Evolutionary conservation across 352 stramenopile species (phyloP).

Genomic region (Plasmopara viticola): DNA sequence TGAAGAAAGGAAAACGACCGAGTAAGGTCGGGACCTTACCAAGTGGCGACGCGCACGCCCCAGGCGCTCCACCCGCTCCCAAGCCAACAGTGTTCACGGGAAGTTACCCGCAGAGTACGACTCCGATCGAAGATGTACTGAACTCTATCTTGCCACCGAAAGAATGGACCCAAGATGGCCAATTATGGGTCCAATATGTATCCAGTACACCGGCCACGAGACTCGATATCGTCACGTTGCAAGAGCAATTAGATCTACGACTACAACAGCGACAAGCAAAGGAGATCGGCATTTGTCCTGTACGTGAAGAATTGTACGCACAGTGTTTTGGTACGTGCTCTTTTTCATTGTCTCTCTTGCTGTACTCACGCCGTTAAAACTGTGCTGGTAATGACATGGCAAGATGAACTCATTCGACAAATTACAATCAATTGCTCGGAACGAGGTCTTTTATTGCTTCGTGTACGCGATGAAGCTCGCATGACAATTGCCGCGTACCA

Average conservation of each 20-base stretch:
- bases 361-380: not conserved
- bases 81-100: slow-evolving; percentile 62
- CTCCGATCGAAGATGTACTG: slow-evolving; percentile 86
- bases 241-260: slow-evolving; percentile 87
- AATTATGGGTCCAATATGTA: slow-evolving; percentile 92
- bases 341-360: not conserved
- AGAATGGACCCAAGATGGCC: slow-evolving; percentile 84
- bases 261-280: slow-evolving; percentile 88
- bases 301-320: slow-evolving; percentile 89
- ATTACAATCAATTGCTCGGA: slow-evolving; percentile 92
- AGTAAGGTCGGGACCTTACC: slow-evolving; percentile 17
- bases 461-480: slow-evolving; percentile 86
- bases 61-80: slow-evolving; percentile 12
- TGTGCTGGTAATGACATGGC: not conserved
- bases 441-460: slow-evolving; percentile 82
- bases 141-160: slow-evolving; percentile 89
- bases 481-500: slow-evolving; percentile 92
- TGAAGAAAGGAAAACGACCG: slow-evolving; percentile 41
- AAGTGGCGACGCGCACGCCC: slow-evolving; percentile 14
- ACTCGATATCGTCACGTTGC: slow-evolving; percentile 89
- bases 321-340: slow-evolving; percentile 81
- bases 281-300: slow-evolving; percentile 89
- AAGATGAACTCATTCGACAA: slow-evolving; percentile 89
- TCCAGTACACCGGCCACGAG: slow-evolving; percentile 86
- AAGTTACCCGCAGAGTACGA: slow-evolving; percentile 46